Evolutionary conservation across 106 monocot genomes (phyloP).

Genomic region (Dendrobium officinale): DNA sequence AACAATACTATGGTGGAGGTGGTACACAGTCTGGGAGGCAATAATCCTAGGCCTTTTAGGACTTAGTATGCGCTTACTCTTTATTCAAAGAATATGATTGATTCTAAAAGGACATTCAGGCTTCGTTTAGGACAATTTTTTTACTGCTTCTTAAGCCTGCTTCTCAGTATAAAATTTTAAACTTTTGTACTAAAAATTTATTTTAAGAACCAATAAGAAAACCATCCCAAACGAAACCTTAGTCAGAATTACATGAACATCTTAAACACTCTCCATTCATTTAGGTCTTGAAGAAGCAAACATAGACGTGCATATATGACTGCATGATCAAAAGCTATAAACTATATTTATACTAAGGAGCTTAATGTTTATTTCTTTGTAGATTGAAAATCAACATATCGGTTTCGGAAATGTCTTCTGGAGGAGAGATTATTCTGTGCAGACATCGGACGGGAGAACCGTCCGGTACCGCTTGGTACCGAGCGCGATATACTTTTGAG

Average conservation of each 20-base stretch:
- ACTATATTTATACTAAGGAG: background rate
- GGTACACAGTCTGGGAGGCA: conserved; percentile 54
- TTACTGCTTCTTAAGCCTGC: too few species aligned
- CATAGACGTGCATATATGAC: conserved; percentile 3
- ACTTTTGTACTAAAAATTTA: too few species aligned
- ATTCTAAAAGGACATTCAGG: background rate
- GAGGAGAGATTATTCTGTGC: background rate
- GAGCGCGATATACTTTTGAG: too few species aligned
- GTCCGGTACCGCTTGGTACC: too few species aligned
- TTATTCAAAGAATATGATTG: too few species aligned
- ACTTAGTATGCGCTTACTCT: background rate
- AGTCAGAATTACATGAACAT: background rate
- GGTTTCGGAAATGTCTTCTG: background rate
- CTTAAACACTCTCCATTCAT: background rate
- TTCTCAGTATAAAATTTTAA: too few species aligned
- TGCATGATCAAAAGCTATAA: background rate
- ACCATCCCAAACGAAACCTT: too few species aligned
- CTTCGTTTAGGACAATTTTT: too few species aligned
- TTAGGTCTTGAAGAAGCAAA: background rate
- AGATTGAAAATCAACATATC: background rate
- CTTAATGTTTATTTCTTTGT: background rate
- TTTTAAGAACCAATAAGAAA: too few species aligned
- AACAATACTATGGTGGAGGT: conserved; percentile 78
- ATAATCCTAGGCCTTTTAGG: background rate
- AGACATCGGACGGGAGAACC: too few species aligned